phyloP scores from a whole-genome alignment of 176 grass and related monocot species.

The Oryza officinalis region DNA sequence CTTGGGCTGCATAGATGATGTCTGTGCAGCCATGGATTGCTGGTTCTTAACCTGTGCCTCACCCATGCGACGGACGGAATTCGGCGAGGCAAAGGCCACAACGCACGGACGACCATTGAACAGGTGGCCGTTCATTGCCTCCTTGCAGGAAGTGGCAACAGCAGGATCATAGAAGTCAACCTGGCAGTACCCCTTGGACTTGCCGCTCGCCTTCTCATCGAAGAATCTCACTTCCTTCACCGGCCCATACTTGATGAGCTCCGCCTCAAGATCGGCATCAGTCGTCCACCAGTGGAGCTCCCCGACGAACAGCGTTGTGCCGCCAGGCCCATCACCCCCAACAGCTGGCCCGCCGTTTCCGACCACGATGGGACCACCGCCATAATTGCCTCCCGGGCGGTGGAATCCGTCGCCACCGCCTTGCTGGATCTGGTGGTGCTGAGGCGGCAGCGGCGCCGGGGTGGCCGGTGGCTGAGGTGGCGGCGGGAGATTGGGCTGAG shows the following conservation, averaged over 20 bases:
- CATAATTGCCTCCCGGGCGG: conserved; percentile 50
- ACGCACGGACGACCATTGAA: conserved; percentile 80
- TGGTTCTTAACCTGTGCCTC: conserved; percentile 75
- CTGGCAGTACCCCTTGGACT: conserved; percentile 92
- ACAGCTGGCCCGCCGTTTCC: conserved; percentile 37
- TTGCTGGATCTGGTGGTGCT: conserved; percentile 54
- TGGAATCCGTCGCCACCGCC: conserved; percentile 56
- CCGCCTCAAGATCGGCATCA: conserved; percentile 73
- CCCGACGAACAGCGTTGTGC: conserved; percentile 70
- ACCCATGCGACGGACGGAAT: conserved; percentile 62
- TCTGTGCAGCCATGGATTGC: conserved; percentile 48
- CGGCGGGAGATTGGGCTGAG: conserved; percentile 42
- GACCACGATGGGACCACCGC: conserved; percentile 41
- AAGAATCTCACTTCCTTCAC: conserved; percentile 92
- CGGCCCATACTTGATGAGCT: conserved; percentile 73
- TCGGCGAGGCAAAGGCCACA: conserved; percentile 64
- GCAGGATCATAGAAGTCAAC: conserved; percentile 72
- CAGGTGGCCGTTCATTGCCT: conserved; percentile 70
- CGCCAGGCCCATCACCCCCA: conserved; percentile 47
- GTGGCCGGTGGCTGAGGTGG: conserved; percentile 27
- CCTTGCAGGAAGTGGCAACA: conserved; percentile 58
- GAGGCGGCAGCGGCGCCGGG: conserved; percentile 29
- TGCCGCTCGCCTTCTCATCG: conserved; percentile 88
- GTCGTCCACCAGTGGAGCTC: conserved; percentile 98
- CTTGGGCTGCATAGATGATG: conserved; percentile 43